Percentiles rank a stretch among this genome's conserved stretches.
Conservation (phyloP, 176 grass and related monocot species). For the Otatea glauca region DNA sequence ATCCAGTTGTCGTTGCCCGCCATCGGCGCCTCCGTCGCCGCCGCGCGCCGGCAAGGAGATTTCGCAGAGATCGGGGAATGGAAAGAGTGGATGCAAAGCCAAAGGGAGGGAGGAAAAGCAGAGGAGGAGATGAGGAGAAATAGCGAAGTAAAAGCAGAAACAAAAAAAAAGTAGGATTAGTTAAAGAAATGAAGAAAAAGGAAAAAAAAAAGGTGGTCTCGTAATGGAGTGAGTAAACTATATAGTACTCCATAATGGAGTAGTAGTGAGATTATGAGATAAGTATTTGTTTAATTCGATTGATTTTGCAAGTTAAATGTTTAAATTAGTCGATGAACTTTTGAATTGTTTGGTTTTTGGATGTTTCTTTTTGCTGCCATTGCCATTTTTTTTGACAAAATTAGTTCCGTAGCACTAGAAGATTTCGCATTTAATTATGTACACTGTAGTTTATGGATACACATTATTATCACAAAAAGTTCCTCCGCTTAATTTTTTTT, state of each 20-base stretch:
- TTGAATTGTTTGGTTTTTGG: not conserved
- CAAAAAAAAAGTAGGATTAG: slow-evolving; percentile 31
- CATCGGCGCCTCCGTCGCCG: slow-evolving; percentile 41
- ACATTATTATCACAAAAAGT: no score
- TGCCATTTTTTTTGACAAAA: not conserved
- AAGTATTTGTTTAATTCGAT: slow-evolving; percentile 11
- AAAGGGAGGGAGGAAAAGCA: not conserved
- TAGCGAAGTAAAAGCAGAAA: slow-evolving; percentile 38
- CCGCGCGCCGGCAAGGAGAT: slow-evolving; percentile 37
- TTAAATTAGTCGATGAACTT: not conserved
- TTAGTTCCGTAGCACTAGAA: no score
- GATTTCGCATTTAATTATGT: no score
- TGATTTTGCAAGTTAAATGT: not conserved
- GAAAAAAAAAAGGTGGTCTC: not conserved
- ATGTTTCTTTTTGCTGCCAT: not conserved
- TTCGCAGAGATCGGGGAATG: slow-evolving; percentile 44
- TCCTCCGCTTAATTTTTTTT: no score
- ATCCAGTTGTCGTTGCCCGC: slow-evolving; percentile 81
- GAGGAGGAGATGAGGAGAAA: slow-evolving; percentile 38
- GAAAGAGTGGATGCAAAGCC: slow-evolving; percentile 34
- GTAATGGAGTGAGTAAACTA: slow-evolving; percentile 28
- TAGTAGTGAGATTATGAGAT: not conserved
- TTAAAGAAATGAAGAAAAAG: not conserved
- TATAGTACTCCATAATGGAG: not conserved
- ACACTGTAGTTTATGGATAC: no score